These are phyloP conservation scores for Solanum ahanhuiri DNA, from an alignment of 257 asterid genomes.

Conservation along the genomic window DNA sequence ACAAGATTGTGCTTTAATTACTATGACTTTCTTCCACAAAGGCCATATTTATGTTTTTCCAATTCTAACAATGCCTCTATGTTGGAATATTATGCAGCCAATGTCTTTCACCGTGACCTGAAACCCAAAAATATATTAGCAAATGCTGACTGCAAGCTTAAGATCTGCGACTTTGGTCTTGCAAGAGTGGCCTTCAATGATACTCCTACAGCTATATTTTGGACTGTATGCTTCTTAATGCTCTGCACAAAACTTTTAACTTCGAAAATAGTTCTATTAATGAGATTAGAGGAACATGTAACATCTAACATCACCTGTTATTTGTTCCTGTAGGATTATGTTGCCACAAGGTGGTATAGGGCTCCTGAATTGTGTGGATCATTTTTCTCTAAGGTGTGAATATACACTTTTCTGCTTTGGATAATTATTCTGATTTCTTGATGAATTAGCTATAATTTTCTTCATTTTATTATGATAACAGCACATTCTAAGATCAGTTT, in stretches of 20 bases:
- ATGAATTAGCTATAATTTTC: background rate
- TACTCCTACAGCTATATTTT: slow-evolving; percentile 83
- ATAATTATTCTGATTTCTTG: background rate
- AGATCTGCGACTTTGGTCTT: slow-evolving; percentile 85
- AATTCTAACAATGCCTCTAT: background rate
- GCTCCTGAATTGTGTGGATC: slow-evolving; percentile 99
- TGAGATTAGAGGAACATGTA: background rate
- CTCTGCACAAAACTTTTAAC: background rate
- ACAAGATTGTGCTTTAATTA: background rate
- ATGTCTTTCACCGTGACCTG: slow-evolving; percentile 80
- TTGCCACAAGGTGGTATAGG: slow-evolving; percentile 95
- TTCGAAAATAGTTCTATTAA: background rate
- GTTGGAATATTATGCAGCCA: slow-evolving; percentile 38
- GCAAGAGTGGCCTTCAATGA: slow-evolving; percentile 93
- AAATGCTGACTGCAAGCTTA: slow-evolving; percentile 84
- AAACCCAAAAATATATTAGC: slow-evolving; percentile 84
- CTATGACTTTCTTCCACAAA: background rate
- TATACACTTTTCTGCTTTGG: background rate
- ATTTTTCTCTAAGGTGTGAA: slow-evolving; percentile 87
- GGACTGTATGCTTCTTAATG: slow-evolving; percentile 53
- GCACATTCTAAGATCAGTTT: slow-evolving; percentile 1
- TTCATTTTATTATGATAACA: background rate
- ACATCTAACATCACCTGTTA: background rate
- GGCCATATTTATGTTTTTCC: background rate
- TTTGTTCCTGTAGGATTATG: slow-evolving; percentile 60